Conservation (phyloP, 2,329 filamentous ascomycete genomes). For the Didymella keratinophila region DNA sequence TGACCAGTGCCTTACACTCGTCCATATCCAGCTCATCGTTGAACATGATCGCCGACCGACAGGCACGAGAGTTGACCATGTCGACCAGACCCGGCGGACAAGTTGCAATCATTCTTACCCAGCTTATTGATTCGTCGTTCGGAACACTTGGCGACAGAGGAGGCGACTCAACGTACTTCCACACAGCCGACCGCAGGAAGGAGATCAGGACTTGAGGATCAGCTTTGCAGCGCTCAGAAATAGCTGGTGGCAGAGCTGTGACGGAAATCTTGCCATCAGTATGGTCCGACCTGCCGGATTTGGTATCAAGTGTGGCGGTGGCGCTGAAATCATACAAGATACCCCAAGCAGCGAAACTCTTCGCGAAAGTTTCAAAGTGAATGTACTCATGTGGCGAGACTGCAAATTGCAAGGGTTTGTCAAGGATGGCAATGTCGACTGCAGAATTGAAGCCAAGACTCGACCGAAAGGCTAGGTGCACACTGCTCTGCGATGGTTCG, state of each 20-base stretch:
- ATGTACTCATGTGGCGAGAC: constrained; percentile 67
- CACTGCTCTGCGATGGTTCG: constrained; percentile 23
- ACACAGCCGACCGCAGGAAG: constrained; percentile 77
- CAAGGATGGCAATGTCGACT: constrained; percentile 48
- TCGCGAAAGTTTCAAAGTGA: constrained; percentile 63
- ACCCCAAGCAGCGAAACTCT: constrained; percentile 76
- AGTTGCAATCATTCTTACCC: constrained; percentile 69
- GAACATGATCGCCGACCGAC: constrained; percentile 85
- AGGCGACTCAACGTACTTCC: constrained; percentile 59
- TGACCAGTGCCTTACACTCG: constrained; percentile 68
- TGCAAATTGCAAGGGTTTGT: constrained; percentile 69
- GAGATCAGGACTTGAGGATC: constrained; percentile 77
- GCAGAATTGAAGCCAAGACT: constrained; percentile 42
- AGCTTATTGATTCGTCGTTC: constrained; percentile 45
- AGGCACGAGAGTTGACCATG: constrained; percentile 77
- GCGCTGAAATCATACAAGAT: constrained; percentile 67
- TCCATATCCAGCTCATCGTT: constrained; percentile 70
- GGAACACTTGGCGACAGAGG: constrained; percentile 7
- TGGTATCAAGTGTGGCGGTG: constrained; percentile 1
- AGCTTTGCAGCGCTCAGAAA: constrained; percentile 76
- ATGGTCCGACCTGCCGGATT: constrained; percentile 13
- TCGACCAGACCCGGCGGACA: constrained; percentile 81
- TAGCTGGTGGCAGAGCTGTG: constrained; percentile 70
- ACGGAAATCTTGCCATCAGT: constrained; percentile 56
- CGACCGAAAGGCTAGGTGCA: constrained; percentile 33